Base-by-base conservation (phyloP, 2,329 filamentous ascomycete species). In the Ophiocordyceps robertsii region DNA sequence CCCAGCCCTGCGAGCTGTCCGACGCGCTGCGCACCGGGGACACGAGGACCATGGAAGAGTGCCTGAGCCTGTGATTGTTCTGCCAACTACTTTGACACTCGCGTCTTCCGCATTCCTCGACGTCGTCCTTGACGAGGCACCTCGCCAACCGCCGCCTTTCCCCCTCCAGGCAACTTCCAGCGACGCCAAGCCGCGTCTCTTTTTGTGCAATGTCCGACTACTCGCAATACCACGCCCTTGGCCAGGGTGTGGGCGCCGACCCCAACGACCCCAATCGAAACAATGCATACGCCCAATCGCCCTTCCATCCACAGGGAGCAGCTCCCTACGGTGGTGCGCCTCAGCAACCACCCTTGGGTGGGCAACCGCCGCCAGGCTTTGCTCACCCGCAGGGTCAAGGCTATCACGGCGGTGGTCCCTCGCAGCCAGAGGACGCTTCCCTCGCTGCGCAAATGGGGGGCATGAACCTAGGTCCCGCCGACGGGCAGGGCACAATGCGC, bases 401-500 rank as follows among this genome's bases (percentile, higher is more conserved):
- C 40, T 49, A 49, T 45, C 56, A 55, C 40, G 47, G 48, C 10
- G 49, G 49, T 29, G 49, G 52, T 48, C 51, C 53, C 52, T 55
- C 59, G 19, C 56, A 59, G 35, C 55, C 59, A 43, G 64, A 63
- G 44, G 72, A 77, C 52, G 64, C 57, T 43, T 69, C 67, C 14
- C 59, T 87, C 46, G 72, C 79, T 38, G 73, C 78, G 43, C 87
- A 93, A 61, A 83, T 94, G 81, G 80, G 81, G 36, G 79, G 78
- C 46, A 76, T 93, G 73, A 80, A 72, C 35, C 67, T 94, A 51
- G 77, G 72, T 30, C 33, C 41, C 10, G 43, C 43, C 14, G 56
- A 59, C 30, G 61, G 69, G 38, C 66, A 69, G 31, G 59, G 74
- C 39, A 67, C 67, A 3, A 64, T 64, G 44, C 72, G 78, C 59